These are phyloP conservation scores for Boletus sp. DNA, from an alignment of 768 basidiomycete species.

Conservation along the genomic window DNA sequence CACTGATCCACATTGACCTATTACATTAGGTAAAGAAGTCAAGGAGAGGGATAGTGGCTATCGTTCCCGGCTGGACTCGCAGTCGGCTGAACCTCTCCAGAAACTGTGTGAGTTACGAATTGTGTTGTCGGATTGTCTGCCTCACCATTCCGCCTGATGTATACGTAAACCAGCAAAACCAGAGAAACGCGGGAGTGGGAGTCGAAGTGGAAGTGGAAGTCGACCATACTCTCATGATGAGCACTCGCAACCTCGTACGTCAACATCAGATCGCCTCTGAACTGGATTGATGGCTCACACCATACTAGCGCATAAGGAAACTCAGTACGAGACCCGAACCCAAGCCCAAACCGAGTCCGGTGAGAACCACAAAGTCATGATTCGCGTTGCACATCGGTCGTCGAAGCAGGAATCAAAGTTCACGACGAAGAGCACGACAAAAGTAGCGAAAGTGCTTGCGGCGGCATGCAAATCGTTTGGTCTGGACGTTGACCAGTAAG, in stretches of 20 bases:
- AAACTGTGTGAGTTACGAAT: slow-evolving; percentile 4
- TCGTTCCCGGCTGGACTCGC: background rate
- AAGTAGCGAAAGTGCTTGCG: slow-evolving; percentile 26
- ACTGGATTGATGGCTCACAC: background rate
- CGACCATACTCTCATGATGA: background rate
- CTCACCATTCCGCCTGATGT: background rate
- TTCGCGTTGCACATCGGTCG: slow-evolving; percentile 31
- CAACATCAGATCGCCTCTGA: background rate
- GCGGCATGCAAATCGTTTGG: slow-evolving; percentile 30
- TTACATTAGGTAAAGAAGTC: background rate
- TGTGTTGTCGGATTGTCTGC: background rate
- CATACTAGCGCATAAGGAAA: slow-evolving; percentile 1
- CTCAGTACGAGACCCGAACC: background rate
- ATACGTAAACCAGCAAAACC: slow-evolving; percentile 17
- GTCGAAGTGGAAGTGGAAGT: background rate
- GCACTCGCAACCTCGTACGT: slow-evolving; percentile 11
- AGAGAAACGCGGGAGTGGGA: slow-evolving; percentile 8
- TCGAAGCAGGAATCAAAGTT: slow-evolving; percentile 33
- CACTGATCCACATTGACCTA: background rate
- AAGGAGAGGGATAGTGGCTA: background rate
- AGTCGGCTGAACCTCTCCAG: background rate
- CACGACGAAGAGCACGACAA: slow-evolving; percentile 29
- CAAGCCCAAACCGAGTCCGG: slow-evolving; percentile 3
- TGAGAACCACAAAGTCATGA: slow-evolving; percentile 18
- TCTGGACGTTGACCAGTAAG: slow-evolving; percentile 22